Percentiles rank a stretch among this genome's conserved stretches.
These are phyloP conservation scores for Bidens hawaiensis DNA, from an alignment of 140 eudicot genomes.

Conservation along the genomic window DNA sequence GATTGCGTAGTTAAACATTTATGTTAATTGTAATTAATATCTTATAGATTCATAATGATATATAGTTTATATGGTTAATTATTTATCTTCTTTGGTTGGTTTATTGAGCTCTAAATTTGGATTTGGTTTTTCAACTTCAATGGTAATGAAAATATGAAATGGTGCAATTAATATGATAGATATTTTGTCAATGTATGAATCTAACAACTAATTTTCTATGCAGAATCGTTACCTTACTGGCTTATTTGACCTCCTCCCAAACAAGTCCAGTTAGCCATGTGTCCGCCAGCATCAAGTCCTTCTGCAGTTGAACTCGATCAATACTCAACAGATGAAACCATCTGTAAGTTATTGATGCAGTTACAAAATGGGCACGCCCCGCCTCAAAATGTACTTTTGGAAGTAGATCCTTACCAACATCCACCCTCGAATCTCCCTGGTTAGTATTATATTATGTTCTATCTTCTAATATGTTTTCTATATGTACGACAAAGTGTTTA, in stretches of 20 bases:
- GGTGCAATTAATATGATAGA: not conserved
- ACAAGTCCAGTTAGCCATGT: constrained; percentile 30
- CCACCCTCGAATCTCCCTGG: constrained; percentile 67
- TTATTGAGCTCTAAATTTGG: not conserved
- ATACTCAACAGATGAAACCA: constrained; percentile 36
- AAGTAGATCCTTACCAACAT: constrained; percentile 50
- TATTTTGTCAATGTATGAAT: too few relatives aligned
- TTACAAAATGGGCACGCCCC: constrained; percentile 28
- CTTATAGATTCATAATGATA: not conserved
- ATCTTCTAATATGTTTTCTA: not conserved
- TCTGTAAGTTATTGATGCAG: constrained; percentile 25
- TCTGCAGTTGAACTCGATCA: constrained; percentile 25
- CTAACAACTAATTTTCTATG: constrained; percentile 12
- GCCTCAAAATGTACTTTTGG: constrained; percentile 40
- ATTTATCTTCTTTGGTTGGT: not conserved
- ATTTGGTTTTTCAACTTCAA: not conserved
- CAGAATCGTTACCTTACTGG: constrained; percentile 9
- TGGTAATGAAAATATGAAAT: not conserved
- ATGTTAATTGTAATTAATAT: not conserved
- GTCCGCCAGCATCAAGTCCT: constrained; percentile 43
- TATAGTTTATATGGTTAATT: not conserved
- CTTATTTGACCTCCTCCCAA: constrained; percentile 2
- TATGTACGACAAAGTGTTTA: not conserved
- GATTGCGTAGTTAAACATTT: not conserved
- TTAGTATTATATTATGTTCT: constrained; percentile 21